These are phyloP conservation scores for Zychaea mexicana DNA, from an alignment of 371 early-diverging fungal genomes.

Conservation along the genomic window DNA sequence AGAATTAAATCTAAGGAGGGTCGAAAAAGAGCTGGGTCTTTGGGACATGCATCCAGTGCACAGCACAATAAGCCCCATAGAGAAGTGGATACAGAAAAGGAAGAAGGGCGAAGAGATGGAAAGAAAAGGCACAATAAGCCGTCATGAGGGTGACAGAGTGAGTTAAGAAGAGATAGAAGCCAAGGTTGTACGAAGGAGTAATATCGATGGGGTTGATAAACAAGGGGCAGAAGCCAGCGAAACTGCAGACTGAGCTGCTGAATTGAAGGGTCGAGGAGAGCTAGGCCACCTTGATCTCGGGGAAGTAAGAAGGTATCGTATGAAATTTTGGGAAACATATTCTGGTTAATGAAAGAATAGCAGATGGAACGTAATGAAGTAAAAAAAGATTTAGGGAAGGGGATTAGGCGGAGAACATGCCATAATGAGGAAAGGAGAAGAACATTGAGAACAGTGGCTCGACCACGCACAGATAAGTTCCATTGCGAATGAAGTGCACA, in stretches of 20 bases:
- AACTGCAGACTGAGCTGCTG: not conserved
- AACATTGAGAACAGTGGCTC: not conserved
- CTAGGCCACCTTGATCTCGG: not conserved
- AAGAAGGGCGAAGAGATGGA: too few species aligned
- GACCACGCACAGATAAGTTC: not conserved
- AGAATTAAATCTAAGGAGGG: too few species aligned
- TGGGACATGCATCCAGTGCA: too few species aligned
- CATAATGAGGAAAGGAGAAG: not conserved
- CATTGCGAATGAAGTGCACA: not conserved
- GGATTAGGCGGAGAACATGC: not conserved
- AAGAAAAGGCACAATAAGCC: not conserved
- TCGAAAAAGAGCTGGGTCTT: too few species aligned
- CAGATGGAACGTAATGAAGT: not conserved
- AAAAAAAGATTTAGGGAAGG: not conserved
- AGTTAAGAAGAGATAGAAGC: too few species aligned
- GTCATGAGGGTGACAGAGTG: too few species aligned
- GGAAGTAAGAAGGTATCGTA: not conserved
- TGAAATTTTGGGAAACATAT: not conserved
- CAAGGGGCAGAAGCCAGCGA: too few species aligned
- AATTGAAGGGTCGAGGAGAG: not conserved
- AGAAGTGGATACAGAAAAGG: too few species aligned
- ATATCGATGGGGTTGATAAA: too few species aligned
- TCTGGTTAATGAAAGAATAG: not conserved
- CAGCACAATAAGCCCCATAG: too few species aligned
- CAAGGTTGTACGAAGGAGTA: not conserved